Conservation (phyloP, 2,329 filamentous ascomycete genomes). For the Colletotrichum tofieldiae region DNA sequence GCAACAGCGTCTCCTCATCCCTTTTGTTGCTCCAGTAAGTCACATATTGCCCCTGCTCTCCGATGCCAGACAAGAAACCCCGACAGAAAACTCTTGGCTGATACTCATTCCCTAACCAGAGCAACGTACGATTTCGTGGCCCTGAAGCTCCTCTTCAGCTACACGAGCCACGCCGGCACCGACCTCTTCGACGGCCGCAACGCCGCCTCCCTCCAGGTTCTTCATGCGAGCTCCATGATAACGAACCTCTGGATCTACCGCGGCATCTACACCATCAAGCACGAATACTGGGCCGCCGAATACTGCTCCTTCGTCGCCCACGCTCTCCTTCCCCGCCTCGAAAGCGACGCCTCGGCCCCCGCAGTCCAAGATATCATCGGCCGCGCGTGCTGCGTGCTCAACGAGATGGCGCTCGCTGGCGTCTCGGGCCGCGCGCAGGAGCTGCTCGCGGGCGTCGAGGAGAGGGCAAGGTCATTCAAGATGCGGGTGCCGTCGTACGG, state of each 20-base stretch:
- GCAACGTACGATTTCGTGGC: slow-evolving; percentile 26
- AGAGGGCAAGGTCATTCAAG: background rate
- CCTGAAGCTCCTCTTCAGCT: slow-evolving; percentile 24
- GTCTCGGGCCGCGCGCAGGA: slow-evolving; percentile 11
- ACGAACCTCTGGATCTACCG: slow-evolving; percentile 47
- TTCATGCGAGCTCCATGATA: slow-evolving; percentile 47
- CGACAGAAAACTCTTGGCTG: background rate
- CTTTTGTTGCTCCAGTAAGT: slow-evolving; percentile 27
- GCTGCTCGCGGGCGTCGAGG: slow-evolving; percentile 14
- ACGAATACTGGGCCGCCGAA: slow-evolving; percentile 45
- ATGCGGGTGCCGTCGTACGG: slow-evolving; percentile 19
- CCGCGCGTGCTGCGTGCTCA: slow-evolving; percentile 24
- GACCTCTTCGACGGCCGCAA: slow-evolving; percentile 54
- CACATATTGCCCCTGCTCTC: too few relatives aligned
- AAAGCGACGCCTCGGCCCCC: background rate
- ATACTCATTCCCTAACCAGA: background rate
- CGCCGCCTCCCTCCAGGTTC: slow-evolving; percentile 60
- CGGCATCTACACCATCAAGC: slow-evolving; percentile 45
- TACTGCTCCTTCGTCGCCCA: slow-evolving; percentile 13
- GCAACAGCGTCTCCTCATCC: slow-evolving; percentile 3
- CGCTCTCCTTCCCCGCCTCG: slow-evolving; percentile 2
- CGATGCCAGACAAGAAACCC: background rate
- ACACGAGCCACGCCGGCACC: background rate
- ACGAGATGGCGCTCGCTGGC: slow-evolving; percentile 10
- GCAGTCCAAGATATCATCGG: background rate